Evolutionary conservation across 2,329 filamentous ascomycete species (phyloP).

Genomic region (Basipetospora chlamydospora): DNA sequence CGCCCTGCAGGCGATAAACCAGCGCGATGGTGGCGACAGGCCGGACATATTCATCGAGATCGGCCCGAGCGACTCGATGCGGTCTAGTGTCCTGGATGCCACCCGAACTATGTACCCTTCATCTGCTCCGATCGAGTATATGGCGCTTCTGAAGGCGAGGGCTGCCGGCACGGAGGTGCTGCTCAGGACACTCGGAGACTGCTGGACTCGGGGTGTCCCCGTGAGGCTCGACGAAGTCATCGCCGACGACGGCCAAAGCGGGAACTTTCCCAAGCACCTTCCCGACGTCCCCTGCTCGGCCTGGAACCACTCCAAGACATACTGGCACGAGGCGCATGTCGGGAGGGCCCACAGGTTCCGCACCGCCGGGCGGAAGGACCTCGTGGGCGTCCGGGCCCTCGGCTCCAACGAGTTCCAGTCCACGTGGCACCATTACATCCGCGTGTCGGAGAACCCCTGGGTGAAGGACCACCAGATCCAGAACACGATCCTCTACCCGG

Average conservation of each 20-base stretch:
- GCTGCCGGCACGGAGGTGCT: slow-evolving; percentile 12
- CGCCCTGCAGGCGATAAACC: slow-evolving; percentile 23
- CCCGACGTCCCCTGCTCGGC: slow-evolving; percentile 34
- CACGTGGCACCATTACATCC: slow-evolving; percentile 34
- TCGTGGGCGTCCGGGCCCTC: slow-evolving; percentile 31
- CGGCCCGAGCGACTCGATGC: slow-evolving; percentile 22
- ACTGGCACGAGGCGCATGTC: slow-evolving; percentile 39
- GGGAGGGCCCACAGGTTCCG: slow-evolving; percentile 28
- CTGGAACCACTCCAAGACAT: slow-evolving; percentile 37
- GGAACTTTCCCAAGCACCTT: slow-evolving; percentile 22
- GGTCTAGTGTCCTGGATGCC: slow-evolving; percentile 18
- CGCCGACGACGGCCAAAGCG: slow-evolving; percentile 11
- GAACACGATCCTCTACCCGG: slow-evolving; percentile 34
- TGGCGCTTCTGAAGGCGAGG: slow-evolving; percentile 6
- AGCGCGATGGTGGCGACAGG: slow-evolving; percentile 11
- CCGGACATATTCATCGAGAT: slow-evolving; percentile 26
- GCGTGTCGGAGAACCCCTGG: slow-evolving; percentile 35
- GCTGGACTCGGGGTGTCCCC: slow-evolving; percentile 22
- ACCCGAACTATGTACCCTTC: slow-evolving; percentile 13
- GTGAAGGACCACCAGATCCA: slow-evolving; percentile 36
- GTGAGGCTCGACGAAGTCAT: slow-evolving; percentile 18
- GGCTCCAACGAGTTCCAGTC: slow-evolving; percentile 30
- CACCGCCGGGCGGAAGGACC: slow-evolving; percentile 30
- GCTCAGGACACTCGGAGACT: slow-evolving; percentile 17
- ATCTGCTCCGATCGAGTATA: slow-evolving; percentile 13